These are phyloP conservation scores for Filosporella fistucella DNA, from an alignment of 495 filamentous ascomycete species.

Conservation along the genomic window DNA sequence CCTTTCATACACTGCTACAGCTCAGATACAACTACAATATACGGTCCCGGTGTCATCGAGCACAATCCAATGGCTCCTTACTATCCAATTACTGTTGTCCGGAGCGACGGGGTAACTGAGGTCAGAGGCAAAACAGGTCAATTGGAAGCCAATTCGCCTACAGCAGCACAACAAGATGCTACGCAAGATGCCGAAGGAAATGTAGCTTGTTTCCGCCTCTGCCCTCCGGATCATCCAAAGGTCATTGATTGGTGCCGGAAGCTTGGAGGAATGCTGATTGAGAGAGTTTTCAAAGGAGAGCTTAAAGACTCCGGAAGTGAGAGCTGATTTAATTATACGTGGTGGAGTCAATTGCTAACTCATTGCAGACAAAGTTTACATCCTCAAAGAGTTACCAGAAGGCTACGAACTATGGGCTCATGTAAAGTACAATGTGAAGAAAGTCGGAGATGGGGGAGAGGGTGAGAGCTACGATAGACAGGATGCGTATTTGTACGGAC, in stretches of 20 bases:
- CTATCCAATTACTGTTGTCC: constrained; percentile 27
- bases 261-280: constrained; percentile 45
- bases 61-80: constrained; percentile 2
- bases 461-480: constrained; percentile 35
- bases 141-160: constrained; percentile 39
- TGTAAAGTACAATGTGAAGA: constrained; percentile 31
- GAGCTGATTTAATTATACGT: too few relatives aligned
- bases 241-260: constrained; percentile 50
- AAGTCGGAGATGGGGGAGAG: constrained; percentile 11
- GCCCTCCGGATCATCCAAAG: constrained; percentile 36
- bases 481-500: constrained; percentile 60
- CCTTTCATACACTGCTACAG: too few relatives aligned
- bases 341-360: constrained; percentile 20
- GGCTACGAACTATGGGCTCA: constrained; percentile 57
- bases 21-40: too few relatives aligned
- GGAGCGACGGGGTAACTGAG: constrained; percentile 36
- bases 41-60: too few relatives aligned
- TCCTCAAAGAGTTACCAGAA: constrained; percentile 48
- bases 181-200: constrained; percentile 41
- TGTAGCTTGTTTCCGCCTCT: constrained; percentile 40
- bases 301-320: too few relatives aligned
- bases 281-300: too few relatives aligned
- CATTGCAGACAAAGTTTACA: constrained; percentile 37
- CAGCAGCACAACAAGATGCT: constrained; percentile 36
- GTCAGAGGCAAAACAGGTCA: constrained; percentile 22